A percentile compares a stretch with the other conserved stretches of the same genome.
Evolutionary conservation across 305 asterid species (phyloP).

Genomic region (Solanum aculeatissimum): DNA sequence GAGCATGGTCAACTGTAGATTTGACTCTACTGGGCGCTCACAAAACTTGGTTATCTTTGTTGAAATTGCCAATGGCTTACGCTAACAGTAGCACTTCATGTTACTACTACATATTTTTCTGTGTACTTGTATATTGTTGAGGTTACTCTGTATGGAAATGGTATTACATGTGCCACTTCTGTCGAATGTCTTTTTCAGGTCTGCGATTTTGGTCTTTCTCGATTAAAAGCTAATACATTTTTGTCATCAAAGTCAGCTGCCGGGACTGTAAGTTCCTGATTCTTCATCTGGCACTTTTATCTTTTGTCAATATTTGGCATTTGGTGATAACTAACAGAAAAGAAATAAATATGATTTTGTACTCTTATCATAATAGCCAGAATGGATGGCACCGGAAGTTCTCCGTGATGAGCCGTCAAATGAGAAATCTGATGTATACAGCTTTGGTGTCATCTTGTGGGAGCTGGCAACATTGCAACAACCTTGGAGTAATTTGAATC

Average conservation of each 20-base stretch:
- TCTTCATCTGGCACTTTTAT: background rate
- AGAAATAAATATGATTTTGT: background rate
- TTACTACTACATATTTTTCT: background rate
- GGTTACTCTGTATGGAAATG: background rate
- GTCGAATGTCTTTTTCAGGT: slow-evolving; percentile 40
- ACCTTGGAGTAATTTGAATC: slow-evolving; percentile 87
- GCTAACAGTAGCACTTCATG: background rate
- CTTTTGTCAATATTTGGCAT: background rate
- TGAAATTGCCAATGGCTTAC: background rate
- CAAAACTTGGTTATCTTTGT: background rate
- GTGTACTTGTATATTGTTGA: background rate
- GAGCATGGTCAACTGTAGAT: background rate
- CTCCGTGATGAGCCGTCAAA: slow-evolving; percentile 92
- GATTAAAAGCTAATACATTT: slow-evolving; percentile 87
- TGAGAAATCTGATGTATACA: slow-evolving; percentile 92
- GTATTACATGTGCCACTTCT: background rate
- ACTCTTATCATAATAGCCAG: slow-evolving; percentile 48
- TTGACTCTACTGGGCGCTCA: background rate
- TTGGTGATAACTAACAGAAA: background rate
- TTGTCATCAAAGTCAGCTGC: slow-evolving; percentile 97
- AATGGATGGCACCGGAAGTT: slow-evolving; percentile 99
- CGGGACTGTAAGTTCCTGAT: slow-evolving; percentile 71
- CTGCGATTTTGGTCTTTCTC: slow-evolving; percentile 97
- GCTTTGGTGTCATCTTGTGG: slow-evolving; percentile 96
- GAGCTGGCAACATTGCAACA: slow-evolving; percentile 82